These are phyloP conservation scores for Coleophoma crateriformis DNA, from an alignment of 2,329 filamentous ascomycete species.

Conservation along the genomic window DNA sequence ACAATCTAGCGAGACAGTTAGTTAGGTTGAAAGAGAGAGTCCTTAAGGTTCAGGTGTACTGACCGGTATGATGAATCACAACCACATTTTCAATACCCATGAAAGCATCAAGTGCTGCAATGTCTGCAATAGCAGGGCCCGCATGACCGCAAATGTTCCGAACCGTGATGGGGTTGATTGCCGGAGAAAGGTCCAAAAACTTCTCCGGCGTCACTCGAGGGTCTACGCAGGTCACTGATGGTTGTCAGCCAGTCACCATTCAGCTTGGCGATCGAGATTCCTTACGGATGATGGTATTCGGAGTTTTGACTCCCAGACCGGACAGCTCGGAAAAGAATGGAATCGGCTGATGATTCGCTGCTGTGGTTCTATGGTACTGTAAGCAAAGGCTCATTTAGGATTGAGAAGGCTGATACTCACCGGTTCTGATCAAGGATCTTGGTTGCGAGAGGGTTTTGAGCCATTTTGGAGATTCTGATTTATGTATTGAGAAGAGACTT, in stretches of 20 bases:
- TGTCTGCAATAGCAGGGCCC: constrained; percentile 12
- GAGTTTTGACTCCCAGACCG: not conserved
- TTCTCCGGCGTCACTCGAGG: constrained; percentile 4
- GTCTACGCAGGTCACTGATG: constrained; percentile 6
- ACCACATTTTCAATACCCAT: constrained; percentile 16
- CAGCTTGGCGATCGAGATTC: not conserved
- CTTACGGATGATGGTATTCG: constrained; percentile 3
- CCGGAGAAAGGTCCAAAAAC: constrained; percentile 7
- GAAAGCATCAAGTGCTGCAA: constrained; percentile 17
- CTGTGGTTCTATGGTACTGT: not conserved
- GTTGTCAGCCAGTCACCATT: not conserved
- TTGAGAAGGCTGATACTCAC: not conserved
- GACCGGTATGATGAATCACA: constrained; percentile 24
- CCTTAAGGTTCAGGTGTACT: not conserved
- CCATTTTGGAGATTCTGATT: not conserved
- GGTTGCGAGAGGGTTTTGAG: not conserved
- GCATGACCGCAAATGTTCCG: constrained; percentile 19
- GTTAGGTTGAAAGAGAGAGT: not conserved
- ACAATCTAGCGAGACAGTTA: constrained; percentile 10
- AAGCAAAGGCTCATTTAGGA: not conserved
- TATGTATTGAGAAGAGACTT: not conserved
- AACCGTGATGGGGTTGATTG: constrained; percentile 10
- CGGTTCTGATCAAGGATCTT: constrained; percentile 8
- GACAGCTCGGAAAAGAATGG: constrained; percentile 5
- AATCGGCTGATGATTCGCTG: constrained; percentile 5